phyloP scores from a whole-genome alignment of 169 alveolate genomes.

The Plasmodium chabaudi region DNA sequence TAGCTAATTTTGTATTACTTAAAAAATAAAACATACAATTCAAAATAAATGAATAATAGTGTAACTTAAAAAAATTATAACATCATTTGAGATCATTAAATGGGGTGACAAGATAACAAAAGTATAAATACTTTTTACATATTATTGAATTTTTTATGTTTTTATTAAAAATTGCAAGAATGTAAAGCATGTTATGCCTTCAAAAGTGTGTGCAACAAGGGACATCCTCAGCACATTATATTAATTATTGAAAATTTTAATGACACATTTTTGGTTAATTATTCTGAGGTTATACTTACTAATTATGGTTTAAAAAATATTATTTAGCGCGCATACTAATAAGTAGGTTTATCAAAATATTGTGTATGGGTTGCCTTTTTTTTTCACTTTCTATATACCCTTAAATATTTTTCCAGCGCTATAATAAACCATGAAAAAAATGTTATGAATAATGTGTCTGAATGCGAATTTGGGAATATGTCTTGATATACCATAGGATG shows the following conservation, averaged over 20 bases:
- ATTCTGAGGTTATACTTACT: neutral
- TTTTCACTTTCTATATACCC: neutral
- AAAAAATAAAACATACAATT: neutral
- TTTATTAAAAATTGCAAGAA: no score
- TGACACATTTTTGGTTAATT: neutral
- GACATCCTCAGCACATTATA: no score
- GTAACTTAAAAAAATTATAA: neutral
- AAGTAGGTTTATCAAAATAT: neutral
- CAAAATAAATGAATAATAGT: neutral
- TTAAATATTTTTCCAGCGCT: conserved; percentile 47
- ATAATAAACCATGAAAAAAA: conserved; percentile 56
- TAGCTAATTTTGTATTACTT: neutral
- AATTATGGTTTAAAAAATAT: neutral
- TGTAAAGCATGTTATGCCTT: no score
- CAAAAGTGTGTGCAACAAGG: no score
- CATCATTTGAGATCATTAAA: neutral
- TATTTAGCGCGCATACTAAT: neutral
- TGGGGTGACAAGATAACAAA: neutral
- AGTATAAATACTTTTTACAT: no score
- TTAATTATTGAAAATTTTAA: no score
- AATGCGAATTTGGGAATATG: conserved; percentile 29
- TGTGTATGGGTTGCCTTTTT: neutral
- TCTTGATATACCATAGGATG: conserved; percentile 62
- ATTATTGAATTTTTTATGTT: no score
- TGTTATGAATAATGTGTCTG: conserved; percentile 13